Evolutionary conservation across 768 basidiomycete genomes (phyloP).

Genomic region (Tulasnella calospora): DNA sequence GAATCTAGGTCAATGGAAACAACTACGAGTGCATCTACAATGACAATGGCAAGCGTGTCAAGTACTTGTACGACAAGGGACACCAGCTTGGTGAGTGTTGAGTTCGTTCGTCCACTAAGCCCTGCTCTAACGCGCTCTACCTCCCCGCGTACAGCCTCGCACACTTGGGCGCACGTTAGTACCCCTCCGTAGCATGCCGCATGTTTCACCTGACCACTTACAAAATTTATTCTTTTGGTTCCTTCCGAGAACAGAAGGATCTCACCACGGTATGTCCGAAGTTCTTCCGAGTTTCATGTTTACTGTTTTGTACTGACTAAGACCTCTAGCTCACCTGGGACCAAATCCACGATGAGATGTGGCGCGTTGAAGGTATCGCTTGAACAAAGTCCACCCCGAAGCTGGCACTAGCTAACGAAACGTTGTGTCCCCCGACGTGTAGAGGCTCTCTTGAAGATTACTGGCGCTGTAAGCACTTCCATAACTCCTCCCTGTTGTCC

Average conservation of each 20-base stretch:
- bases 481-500: too few species aligned
- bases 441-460: conserved; percentile 16
- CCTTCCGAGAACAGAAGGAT: not conserved
- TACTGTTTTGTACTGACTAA: not conserved
- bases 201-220: not conserved
- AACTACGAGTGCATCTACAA: conserved; percentile 29
- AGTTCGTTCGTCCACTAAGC: not conserved
- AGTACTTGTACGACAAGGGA: conserved; percentile 22
- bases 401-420: not conserved
- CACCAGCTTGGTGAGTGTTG: conserved; percentile 5
- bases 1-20: conserved; percentile 23
- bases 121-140: not conserved
- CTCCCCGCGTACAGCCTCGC: conserved; percentile 7
- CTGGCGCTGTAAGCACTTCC: conserved; percentile 3
- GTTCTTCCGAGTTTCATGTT: not conserved
- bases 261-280: not conserved
- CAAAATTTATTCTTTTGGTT: not conserved
- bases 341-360: conserved; percentile 22
- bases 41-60: conserved; percentile 25
- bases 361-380: conserved; percentile 8
- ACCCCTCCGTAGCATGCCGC: not conserved
- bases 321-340: conserved; percentile 12
- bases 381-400: not conserved
- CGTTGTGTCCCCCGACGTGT: not conserved
- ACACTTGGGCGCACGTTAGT: conserved; percentile 23